Conservation (phyloP, 169 alveolate species). For the Cryptosporidium muris region DNA sequence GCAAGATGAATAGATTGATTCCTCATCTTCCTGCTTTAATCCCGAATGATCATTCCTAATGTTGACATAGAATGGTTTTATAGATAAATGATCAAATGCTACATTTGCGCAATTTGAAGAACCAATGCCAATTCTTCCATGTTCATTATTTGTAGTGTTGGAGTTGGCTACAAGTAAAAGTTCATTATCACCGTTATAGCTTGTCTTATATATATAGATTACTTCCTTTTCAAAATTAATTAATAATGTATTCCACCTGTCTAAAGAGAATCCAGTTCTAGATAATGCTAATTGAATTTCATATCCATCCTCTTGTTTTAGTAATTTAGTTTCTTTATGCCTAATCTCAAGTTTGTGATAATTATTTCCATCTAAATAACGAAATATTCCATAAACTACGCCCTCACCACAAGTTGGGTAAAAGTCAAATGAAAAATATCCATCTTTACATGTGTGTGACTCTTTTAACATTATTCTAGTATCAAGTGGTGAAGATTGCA, state of each 20-base stretch:
- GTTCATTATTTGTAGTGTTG: constrained; percentile 21
- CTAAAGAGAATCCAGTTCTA: constrained; percentile 3
- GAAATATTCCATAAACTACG: constrained; percentile 72
- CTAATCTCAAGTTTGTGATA: constrained; percentile 62
- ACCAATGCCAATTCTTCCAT: constrained; percentile 76
- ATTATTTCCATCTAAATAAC: constrained; percentile 56
- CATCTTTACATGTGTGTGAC: constrained; percentile 71
- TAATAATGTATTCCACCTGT: constrained; percentile 73
- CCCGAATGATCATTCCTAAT: constrained; percentile 1
- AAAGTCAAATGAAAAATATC: constrained; percentile 75
- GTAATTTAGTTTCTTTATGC: constrained; percentile 27
- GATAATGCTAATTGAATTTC: constrained; percentile 17
- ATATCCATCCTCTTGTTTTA: constrained; percentile 5
- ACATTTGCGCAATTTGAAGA: constrained; percentile 75
- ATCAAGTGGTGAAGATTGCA: constrained; percentile 8
- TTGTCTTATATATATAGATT: constrained; percentile 48
- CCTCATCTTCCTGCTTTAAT: not conserved
- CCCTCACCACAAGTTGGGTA: constrained; percentile 76
- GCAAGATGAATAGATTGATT: constrained; percentile 59
- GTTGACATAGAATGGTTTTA: constrained; percentile 64
- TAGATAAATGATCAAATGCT: constrained; percentile 74
- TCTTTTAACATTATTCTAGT: constrained; percentile 51
- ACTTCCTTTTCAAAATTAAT: constrained; percentile 73
- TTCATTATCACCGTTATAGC: not conserved
- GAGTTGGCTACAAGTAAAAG: constrained; percentile 3